Evolutionary conservation across 2,329 filamentous ascomycete genomes (phyloP), one percentile per base, ranked within the genome.

Genomic region (Hymenoscyphus infarciens): DNA sequence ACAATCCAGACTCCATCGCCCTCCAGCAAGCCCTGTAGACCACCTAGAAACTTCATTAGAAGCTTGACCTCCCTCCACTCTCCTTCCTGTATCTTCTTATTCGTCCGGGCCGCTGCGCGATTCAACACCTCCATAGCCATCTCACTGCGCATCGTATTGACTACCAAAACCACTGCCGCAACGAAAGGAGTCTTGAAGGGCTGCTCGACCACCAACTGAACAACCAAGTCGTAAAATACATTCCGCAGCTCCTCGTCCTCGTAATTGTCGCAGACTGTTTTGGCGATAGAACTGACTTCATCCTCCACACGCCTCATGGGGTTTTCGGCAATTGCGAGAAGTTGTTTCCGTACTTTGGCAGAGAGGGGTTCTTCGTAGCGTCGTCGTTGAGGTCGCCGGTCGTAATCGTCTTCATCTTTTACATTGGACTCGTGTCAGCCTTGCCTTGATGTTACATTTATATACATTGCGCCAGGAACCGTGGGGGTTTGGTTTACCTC

Each of bases 151-250:
- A 90, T 78, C 29, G 85, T 84, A 78, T 98, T 97, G 68, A 88
- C 84, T 62, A 92, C 84, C 63, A 97, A 82, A 53, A 96, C 83
- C 15, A 94, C 87, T 22, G 90, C 91, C 10, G 93, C 92, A 42
- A 96, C 83, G 74, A 97, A 98, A 0, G 95, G 94, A n/a, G 92
- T 96, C 81, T 98, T 98, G 76, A 99, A 88, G 1, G 95, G 95
- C 78, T 99, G 95, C 78, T 99, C 95, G 39, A 91, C 75, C 53
- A 90, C 83, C 68, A 98, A 82, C 76, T 94, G 90, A 63, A 93
- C 78, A 7, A 87, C 81, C 33, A 96, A 82, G 62, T 88, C 85
- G 68, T 90, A 80, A 75, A 96, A 96, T 58, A 82, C 86, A 35
- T 81, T 83, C 67, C 87, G 87, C 61, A 96, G 79, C 69, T 92